Percentiles rank a stretch among this genome's conserved stretches.
phyloP scores from a whole-genome alignment of 177 flowering plant genomes.

The Vitis hybrid region DNA sequence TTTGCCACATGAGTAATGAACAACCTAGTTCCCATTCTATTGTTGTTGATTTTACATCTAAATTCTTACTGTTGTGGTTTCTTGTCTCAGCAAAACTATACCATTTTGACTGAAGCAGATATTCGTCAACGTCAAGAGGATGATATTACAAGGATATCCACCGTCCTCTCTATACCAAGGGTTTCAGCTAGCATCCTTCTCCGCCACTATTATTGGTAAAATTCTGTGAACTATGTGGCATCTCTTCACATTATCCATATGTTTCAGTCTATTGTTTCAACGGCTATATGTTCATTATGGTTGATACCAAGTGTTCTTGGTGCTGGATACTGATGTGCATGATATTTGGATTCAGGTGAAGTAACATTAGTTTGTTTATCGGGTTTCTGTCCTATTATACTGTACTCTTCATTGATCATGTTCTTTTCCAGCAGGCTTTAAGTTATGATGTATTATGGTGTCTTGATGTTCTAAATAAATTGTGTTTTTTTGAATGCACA shows the following conservation, averaged over 20 bases:
- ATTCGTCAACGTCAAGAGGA: constrained; percentile 44
- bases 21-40: neutral
- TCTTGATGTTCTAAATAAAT: constrained; percentile 15
- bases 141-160: constrained; percentile 31
- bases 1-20: too few relatives aligned
- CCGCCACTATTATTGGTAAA: constrained; percentile 42
- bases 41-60: constrained; percentile 1
- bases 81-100: constrained; percentile 35
- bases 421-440: neutral
- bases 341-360: neutral
- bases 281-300: neutral
- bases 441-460: neutral
- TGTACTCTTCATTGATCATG: neutral
- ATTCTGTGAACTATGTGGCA: neutral
- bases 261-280: neutral
- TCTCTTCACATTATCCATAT: neutral
- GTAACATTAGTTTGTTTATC: neutral
- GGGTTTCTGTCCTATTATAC: neutral
- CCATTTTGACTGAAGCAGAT: constrained; percentile 43
- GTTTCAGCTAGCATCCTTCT: constrained; percentile 41
- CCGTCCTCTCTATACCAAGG: constrained; percentile 42
- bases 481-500: constrained; percentile 27
- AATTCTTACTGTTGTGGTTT: constrained; percentile 6
- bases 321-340: neutral
- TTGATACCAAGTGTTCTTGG: neutral